phyloP scores from a whole-genome alignment of 495 filamentous ascomycete genomes.

The Penicillium herquei region DNA sequence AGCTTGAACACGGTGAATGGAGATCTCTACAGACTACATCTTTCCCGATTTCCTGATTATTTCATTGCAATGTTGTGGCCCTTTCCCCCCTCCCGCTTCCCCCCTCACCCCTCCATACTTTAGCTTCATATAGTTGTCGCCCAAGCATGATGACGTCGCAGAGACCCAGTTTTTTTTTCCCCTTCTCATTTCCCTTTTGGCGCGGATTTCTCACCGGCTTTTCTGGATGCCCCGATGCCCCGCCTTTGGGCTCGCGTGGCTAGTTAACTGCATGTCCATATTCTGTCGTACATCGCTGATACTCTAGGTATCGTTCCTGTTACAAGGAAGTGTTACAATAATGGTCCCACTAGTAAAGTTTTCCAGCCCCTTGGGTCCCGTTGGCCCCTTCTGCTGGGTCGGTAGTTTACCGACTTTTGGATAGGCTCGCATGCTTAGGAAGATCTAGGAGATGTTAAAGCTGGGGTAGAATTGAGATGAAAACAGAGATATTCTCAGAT shows the following conservation, averaged over 20 bases:
- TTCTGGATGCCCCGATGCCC: conserved; percentile 11
- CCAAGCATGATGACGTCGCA: conserved; percentile 31
- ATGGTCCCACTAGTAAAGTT: conserved; percentile 24
- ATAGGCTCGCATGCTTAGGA: conserved; percentile 9
- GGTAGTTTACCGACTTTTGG: conserved; percentile 30
- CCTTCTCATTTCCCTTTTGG: not conserved
- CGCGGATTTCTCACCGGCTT: conserved; percentile 27
- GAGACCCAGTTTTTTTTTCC: not conserved
- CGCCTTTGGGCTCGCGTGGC: conserved; percentile 25
- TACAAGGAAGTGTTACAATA: conserved; percentile 15
- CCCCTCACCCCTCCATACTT: conserved; percentile 7
- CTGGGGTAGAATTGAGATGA: too few species aligned
- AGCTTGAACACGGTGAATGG: conserved; percentile 4
- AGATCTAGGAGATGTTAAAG: not conserved
- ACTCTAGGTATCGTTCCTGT: conserved; percentile 12
- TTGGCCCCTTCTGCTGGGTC: conserved; percentile 25
- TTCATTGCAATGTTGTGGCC: not conserved
- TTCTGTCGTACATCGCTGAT: conserved; percentile 22
- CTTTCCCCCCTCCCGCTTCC: not conserved
- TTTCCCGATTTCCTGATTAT: not conserved
- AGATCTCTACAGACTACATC: not conserved
- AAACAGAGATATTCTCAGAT: too few species aligned
- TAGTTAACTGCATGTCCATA: conserved; percentile 13
- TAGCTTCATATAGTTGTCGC: conserved; percentile 6
- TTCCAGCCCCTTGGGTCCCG: conserved; percentile 27